Percentiles rank a stretch among this genome's conserved stretches.
phyloP scores from a whole-genome alignment of 129 eudicot genomes.

The Flaveria ramosissima region DNA sequence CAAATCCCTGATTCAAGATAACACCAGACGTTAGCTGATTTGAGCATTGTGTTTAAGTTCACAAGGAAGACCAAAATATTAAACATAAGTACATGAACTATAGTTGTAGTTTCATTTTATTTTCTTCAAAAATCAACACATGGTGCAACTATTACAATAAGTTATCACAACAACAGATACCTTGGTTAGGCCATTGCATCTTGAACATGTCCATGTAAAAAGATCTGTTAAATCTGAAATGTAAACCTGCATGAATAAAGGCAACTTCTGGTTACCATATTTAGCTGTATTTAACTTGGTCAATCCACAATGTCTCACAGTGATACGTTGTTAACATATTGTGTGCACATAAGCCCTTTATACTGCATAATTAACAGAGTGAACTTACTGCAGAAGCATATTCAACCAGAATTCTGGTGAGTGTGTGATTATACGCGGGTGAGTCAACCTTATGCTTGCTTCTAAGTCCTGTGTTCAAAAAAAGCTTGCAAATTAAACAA shows the following conservation, averaged over 20 bases:
- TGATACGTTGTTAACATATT: background rate
- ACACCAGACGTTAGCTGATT: slow-evolving; percentile 4
- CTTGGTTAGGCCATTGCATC: slow-evolving; percentile 79
- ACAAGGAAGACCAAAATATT: background rate
- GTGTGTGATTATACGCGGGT: slow-evolving; percentile 67
- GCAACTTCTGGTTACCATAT: background rate
- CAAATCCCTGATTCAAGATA: slow-evolving; percentile 64
- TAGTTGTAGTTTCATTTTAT: background rate
- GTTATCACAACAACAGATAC: slow-evolving; percentile 38
- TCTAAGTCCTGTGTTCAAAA: slow-evolving; percentile 54
- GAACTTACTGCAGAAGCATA: slow-evolving; percentile 89
- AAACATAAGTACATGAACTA: slow-evolving; percentile 3
- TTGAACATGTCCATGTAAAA: slow-evolving; percentile 90
- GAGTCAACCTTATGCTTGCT: slow-evolving; percentile 37
- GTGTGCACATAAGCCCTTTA: slow-evolving; percentile 2
- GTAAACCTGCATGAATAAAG: slow-evolving; percentile 63
- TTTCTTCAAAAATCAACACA: background rate
- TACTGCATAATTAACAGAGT: background rate
- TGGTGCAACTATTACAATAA: background rate
- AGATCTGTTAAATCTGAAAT: slow-evolving; percentile 77
- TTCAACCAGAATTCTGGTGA: slow-evolving; percentile 75
- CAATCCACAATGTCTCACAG: background rate
- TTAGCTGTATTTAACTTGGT: background rate
- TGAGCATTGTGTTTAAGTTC: slow-evolving; percentile 18
- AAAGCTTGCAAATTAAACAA: background rate